Evolutionary conservation across 192 early-diverging fungal species (phyloP), one percentile per base, ranked within the genome.

Genomic region (Coemansia guatemalensis): DNA sequence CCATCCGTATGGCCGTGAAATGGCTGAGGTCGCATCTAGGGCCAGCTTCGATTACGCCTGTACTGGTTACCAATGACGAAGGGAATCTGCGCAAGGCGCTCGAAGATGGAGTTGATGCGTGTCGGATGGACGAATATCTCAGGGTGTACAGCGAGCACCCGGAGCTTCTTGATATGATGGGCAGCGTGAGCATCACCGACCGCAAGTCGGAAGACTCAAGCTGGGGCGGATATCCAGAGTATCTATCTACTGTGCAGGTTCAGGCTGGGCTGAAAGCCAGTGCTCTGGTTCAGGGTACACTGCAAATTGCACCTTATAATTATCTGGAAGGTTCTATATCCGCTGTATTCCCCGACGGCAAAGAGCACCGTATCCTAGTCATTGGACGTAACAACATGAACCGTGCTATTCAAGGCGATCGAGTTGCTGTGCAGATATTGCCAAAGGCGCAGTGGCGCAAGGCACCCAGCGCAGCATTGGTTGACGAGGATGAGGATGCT

Each of bases 151-250:
- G 58, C n/a, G 90, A 89, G 55, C 75, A 83, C 48, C 93, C 93
- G 6, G 94, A 97, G 71, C 83, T 99, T n/a, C 66, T 90, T 52
- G 95, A 99, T 58, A 95, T 99, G 90, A 86, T 96, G 56, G 85
- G 87, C 27, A 64, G 69, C 25, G 76, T 83, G 4, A 80, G 68
- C 33, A 82, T 87, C 4, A 54, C 58, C 24, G 67, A 75, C 14
- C 64, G 62, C 62, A 78, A 60, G 8, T 48, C 65, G 6, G 71
- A 69, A 2, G 88, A 86, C 44, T 62, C 73, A 0, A 84, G 82
- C 26, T 85, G 87, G 63, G 83, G 52, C 5, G 64, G 82, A 22
- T 84, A 85, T 48, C 53, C 64, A 7, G 82, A 96, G 84, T 90
- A 99, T 71, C 50, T 95, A 51, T 81, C 90, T 8, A 58, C 86